Evolutionary conservation across 2,329 filamentous ascomycete species (phyloP).

Genomic region (Ciborinia camelliae): DNA sequence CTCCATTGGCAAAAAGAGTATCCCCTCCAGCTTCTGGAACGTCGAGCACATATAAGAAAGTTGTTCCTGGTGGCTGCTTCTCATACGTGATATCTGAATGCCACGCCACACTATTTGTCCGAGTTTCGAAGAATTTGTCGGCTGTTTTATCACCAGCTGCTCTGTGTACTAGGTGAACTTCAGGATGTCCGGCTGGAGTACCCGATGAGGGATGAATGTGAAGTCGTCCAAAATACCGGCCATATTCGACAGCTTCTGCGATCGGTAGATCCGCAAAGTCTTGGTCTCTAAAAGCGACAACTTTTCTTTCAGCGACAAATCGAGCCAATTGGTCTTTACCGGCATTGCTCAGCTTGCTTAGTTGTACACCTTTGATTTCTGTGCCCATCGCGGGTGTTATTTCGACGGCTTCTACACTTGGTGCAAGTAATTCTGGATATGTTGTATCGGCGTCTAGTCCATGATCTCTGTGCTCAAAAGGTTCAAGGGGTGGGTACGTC

Average conservation of each 20-base stretch:
- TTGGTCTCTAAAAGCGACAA: constrained; percentile 74
- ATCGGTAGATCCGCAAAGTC: constrained; percentile 70
- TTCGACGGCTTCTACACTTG: constrained; percentile 51
- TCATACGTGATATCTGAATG: constrained; percentile 89
- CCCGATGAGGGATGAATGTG: constrained; percentile 81
- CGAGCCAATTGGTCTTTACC: constrained; percentile 76
- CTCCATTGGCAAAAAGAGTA: constrained; percentile 77
- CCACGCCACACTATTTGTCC: constrained; percentile 82
- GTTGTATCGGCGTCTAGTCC: constrained; percentile 69
- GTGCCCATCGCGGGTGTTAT: constrained; percentile 72
- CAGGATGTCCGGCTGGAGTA: constrained; percentile 67
- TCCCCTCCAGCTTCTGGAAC: constrained; percentile 77
- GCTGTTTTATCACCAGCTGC: constrained; percentile 60
- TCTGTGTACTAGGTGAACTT: constrained; percentile 76
- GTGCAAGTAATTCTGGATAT: constrained; percentile 64
- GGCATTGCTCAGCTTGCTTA: constrained; percentile 62
- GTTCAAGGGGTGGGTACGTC: constrained; percentile 61
- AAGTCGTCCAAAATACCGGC: constrained; percentile 73
- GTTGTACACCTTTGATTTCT: constrained; percentile 67
- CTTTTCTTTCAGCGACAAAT: constrained; percentile 72
- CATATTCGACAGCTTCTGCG: constrained; percentile 63
- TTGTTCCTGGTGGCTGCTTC: constrained; percentile 82
- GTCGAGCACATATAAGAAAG: constrained; percentile 86
- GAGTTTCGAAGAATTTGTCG: constrained; percentile 60
- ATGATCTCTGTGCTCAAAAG: constrained; percentile 71